These are phyloP conservation scores for Dendrothele bispora DNA, from an alignment of 768 basidiomycete species.

Conservation along the genomic window DNA sequence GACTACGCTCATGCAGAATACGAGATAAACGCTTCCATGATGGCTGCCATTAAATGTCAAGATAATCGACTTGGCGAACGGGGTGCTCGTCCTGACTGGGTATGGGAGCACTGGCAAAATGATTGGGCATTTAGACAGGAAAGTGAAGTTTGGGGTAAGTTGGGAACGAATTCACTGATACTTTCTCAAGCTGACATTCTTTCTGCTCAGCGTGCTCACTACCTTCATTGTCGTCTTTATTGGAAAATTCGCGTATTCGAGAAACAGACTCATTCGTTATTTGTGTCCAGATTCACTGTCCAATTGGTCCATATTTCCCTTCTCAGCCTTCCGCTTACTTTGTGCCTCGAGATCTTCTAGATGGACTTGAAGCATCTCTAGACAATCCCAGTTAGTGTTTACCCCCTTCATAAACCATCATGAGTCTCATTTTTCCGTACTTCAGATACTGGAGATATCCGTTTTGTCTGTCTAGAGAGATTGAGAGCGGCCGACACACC, in stretches of 20 bases:
- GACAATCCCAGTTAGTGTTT: conserved; percentile 64
- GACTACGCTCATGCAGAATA: conserved; percentile 62
- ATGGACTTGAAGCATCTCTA: conserved; percentile 67
- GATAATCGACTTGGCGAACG: conserved; percentile 60
- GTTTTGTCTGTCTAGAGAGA: conserved; percentile 70
- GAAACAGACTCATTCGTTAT: conserved; percentile 71
- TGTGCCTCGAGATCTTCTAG: conserved; percentile 65
- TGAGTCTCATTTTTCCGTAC: neutral
- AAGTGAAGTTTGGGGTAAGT: conserved; percentile 73
- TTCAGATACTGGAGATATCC: conserved; percentile 73
- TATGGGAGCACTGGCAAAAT: conserved; percentile 71
- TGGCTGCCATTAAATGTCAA: conserved; percentile 70
- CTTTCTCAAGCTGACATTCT: neutral
- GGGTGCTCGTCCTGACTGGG: conserved; percentile 67
- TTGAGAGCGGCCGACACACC: conserved; percentile 27
- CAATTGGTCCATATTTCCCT: conserved; percentile 55
- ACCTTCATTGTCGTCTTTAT: conserved; percentile 58
- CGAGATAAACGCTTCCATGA: conserved; percentile 64
- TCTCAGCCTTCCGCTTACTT: conserved; percentile 61
- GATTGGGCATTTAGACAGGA: conserved; percentile 72
- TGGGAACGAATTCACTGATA: neutral
- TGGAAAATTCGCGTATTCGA: conserved; percentile 57
- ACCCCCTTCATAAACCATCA: too few relatives aligned
- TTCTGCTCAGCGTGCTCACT: conserved; percentile 53
- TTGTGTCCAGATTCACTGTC: conserved; percentile 70